A percentile compares a stretch with the other conserved stretches of the same genome.
Evolutionary conservation across 1,284 basidiomycete genomes (phyloP).

Genomic region (Microbotryomycetes sp.): DNA sequence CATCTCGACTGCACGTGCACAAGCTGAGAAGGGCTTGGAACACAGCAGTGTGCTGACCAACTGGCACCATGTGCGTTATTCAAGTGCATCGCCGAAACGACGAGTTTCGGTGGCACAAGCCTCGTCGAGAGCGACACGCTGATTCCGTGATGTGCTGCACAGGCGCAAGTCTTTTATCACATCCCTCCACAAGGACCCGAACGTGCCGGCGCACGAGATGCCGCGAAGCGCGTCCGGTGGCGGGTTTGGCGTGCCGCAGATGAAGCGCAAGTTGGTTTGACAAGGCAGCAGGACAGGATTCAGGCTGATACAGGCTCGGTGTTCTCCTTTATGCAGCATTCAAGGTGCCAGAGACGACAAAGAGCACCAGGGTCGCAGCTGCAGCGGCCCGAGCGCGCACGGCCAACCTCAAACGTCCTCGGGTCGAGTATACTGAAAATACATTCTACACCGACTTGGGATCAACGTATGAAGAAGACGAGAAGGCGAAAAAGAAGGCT

Average conservation of each 20-base stretch:
- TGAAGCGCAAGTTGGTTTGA: slow-evolving; percentile 19
- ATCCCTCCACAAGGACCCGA: slow-evolving; percentile 4
- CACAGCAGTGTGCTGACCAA: too few relatives aligned
- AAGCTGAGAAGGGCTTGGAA: too few relatives aligned
- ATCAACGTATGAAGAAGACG: not conserved
- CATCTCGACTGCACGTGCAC: too few relatives aligned
- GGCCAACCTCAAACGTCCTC: slow-evolving; percentile 10
- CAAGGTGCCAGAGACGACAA: slow-evolving; percentile 18
- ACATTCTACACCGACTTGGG: slow-evolving; percentile 19
- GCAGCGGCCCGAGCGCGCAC: not conserved
- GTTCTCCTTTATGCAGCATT: slow-evolving; percentile 12
- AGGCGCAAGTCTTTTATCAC: slow-evolving; percentile 25
- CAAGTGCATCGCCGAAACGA: too few relatives aligned
- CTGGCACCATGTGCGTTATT: too few relatives aligned
- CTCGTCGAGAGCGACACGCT: too few relatives aligned
- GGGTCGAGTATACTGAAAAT: slow-evolving; percentile 30
- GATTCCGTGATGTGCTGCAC: too few relatives aligned
- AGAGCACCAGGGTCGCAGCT: not conserved
- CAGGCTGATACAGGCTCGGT: too few relatives aligned
- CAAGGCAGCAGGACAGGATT: too few relatives aligned
- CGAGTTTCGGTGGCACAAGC: too few relatives aligned
- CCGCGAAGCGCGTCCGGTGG: slow-evolving; percentile 20
- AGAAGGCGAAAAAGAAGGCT: slow-evolving; percentile 9
- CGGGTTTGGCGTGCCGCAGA: slow-evolving; percentile 20
- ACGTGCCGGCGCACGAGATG: not conserved